Base-by-base conservation (phyloP, 2,329 filamentous ascomycete genomes). In the Raffaelea ambrosiae region DNA sequence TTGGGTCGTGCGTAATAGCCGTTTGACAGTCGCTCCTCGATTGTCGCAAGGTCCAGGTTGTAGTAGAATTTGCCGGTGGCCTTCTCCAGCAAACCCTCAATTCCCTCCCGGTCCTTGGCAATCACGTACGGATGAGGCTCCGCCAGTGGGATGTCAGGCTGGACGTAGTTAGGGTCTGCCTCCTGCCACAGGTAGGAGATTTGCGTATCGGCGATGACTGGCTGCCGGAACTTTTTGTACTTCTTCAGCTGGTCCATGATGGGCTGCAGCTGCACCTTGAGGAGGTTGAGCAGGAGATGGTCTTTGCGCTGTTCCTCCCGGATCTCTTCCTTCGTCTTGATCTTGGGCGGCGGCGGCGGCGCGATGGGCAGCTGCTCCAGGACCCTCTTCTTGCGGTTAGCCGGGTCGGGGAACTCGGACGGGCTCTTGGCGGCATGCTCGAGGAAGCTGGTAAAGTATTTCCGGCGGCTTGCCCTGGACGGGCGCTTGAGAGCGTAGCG, bases 221-320 rank as follows among this genome's bases (percentile, higher is more conserved):
- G 84, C 48, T 82, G 81, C 51, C 89, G 79, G 67, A 97, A 97
- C 56, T 88, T 88, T 61, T 84, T 87, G 68, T 95, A 95, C 61
- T 86, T 89, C 63, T 95, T 93, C 61, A 98, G 88, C 66, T 96
- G 88, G 56, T 98, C 91, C 89, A 98, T 96, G 56, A 97, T 88
- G 2, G 88, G 88, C 64, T 96, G 90, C 47, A 98, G 81, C 46
- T 84, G 74, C 36, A 95, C 82, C 69, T 97, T 98, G 54, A 98
- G 71, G 50, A 84, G 71, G 62, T 97, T 96, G 47, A 97, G 74
- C 11, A 84, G 79, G 54, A 91, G 82, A 43, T 88, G 83, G 60
- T 98, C 94, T 53, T 80, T 79, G 65, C 88, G 86, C 65, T 85
- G 86, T 62, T 91, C 81, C 3, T 77, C 79, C 61, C 88, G 89